A percentile compares a stretch with the other conserved stretches of the same genome.
phyloP scores from a whole-genome alignment of 176 grass and related monocot species.

The Luzula sylvatica region DNA sequence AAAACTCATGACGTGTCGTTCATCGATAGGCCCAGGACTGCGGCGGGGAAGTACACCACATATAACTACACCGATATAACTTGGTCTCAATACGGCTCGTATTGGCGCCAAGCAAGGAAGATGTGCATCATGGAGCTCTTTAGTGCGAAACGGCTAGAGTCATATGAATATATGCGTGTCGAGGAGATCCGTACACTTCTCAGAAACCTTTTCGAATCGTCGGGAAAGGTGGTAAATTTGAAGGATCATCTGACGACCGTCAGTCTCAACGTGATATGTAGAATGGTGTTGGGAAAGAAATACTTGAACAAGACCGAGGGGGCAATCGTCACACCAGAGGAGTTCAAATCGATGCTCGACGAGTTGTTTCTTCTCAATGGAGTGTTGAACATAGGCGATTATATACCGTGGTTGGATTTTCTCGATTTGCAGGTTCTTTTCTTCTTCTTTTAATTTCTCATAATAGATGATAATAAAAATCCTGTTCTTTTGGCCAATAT shows the following conservation, averaged over 20 bases:
- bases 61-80: slow-evolving; percentile 75
- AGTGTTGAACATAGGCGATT: slow-evolving; percentile 89
- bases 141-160: slow-evolving; percentile 57
- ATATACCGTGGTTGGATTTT: slow-evolving; percentile 70
- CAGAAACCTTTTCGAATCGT: slow-evolving; percentile 23
- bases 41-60: slow-evolving; percentile 58
- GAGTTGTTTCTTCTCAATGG: slow-evolving; percentile 89
- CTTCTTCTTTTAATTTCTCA: neutral
- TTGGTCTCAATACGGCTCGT: slow-evolving; percentile 67
- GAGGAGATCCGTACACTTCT: slow-evolving; percentile 52
- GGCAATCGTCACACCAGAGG: slow-evolving; percentile 45
- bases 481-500: too few relatives aligned
- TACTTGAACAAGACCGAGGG: slow-evolving; percentile 31
- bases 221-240: slow-evolving; percentile 38
- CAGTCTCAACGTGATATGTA: slow-evolving; percentile 72
- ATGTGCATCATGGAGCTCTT: slow-evolving; percentile 88
- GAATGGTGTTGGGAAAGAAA: slow-evolving; percentile 87
- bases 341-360: slow-evolving; percentile 89
- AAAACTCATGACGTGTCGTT: slow-evolving; percentile 60
- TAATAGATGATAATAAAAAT: too few relatives aligned
- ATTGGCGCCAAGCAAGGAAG: slow-evolving; percentile 67
- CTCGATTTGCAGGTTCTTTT: slow-evolving; percentile 45
- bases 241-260: slow-evolving; percentile 63
- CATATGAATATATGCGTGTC: slow-evolving; percentile 55
- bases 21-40: slow-evolving; percentile 47